These are phyloP conservation scores for Populus hybrid DNA, from an alignment of 441 rosid genomes.

Conservation along the genomic window DNA sequence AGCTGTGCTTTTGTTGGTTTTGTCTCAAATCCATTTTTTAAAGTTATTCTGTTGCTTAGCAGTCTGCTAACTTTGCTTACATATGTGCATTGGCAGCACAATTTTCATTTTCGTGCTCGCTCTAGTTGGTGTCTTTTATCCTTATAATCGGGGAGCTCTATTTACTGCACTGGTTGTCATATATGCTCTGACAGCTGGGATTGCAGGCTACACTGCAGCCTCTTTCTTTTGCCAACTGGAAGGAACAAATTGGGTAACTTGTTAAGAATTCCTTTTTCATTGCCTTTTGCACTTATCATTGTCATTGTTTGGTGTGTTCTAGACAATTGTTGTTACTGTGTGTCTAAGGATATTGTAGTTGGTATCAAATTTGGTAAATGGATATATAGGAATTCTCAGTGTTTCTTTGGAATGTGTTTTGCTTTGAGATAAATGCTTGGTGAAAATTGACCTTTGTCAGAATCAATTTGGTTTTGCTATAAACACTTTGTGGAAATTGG, in stretches of 20 bases:
- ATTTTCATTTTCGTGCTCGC: no score
- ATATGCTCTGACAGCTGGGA: no score
- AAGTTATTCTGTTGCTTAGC: background rate
- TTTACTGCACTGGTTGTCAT: no score
- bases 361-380: background rate
- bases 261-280: background rate
- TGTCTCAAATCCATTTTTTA: background rate
- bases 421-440: background rate
- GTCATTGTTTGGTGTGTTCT: background rate
- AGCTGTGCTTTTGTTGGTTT: background rate
- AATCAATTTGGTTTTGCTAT: background rate
- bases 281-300: background rate
- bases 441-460: background rate
- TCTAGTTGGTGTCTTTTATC: no score
- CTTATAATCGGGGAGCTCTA: no score
- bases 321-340: background rate
- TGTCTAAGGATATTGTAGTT: background rate
- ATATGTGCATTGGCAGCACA: constrained; percentile 39
- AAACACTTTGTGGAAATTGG: background rate
- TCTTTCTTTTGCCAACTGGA: constrained; percentile 83
- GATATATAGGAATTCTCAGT: background rate
- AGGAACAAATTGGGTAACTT: constrained; percentile 69
- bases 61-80: background rate
- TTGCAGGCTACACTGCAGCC: constrained; percentile 70
- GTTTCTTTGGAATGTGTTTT: background rate